Evolutionary conservation across 257 asterid genomes (phyloP).

Genomic region (Leonotis leonurus): DNA sequence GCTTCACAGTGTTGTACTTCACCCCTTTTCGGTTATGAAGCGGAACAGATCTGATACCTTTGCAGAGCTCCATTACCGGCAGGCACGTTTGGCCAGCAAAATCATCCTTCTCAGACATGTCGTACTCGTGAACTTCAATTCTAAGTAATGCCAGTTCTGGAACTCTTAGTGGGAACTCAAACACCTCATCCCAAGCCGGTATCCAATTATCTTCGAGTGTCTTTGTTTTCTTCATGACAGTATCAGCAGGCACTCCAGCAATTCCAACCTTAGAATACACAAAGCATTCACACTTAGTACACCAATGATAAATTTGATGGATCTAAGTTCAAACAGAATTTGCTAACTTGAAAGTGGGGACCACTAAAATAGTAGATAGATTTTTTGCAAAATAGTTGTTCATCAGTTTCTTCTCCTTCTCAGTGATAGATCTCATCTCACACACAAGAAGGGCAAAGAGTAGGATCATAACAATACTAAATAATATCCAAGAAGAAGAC

Average conservation of each 20-base stretch:
- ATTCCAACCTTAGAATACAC: too few relatives aligned
- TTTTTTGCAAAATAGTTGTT: too few relatives aligned
- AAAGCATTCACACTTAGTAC: too few relatives aligned
- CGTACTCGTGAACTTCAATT: slow-evolving; percentile 22
- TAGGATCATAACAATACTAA: too few relatives aligned
- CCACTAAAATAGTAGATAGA: too few relatives aligned
- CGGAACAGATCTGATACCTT: slow-evolving; percentile 27
- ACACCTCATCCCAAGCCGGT: slow-evolving; percentile 32
- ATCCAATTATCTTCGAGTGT: slow-evolving; percentile 19
- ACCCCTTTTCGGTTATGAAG: slow-evolving; percentile 19
- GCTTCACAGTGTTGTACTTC: slow-evolving; percentile 29
- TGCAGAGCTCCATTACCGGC: slow-evolving; percentile 27
- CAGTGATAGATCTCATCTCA: too few relatives aligned
- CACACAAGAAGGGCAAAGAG: too few relatives aligned
- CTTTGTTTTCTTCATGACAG: slow-evolving; percentile 26
- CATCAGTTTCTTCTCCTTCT: too few relatives aligned
- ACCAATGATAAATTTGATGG: too few relatives aligned
- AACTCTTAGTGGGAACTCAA: slow-evolving; percentile 24
- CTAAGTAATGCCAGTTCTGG: slow-evolving; percentile 34
- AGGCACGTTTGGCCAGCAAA: slow-evolving; percentile 37
- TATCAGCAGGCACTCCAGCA: slow-evolving; percentile 28
- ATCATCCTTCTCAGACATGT: slow-evolving; percentile 10
- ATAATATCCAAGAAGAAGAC: too few relatives aligned
- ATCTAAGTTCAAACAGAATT: too few relatives aligned
- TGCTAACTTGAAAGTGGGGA: too few relatives aligned